phyloP scores from a whole-genome alignment of 306 rosid species.

The Trichosanthes cucumerina region DNA sequence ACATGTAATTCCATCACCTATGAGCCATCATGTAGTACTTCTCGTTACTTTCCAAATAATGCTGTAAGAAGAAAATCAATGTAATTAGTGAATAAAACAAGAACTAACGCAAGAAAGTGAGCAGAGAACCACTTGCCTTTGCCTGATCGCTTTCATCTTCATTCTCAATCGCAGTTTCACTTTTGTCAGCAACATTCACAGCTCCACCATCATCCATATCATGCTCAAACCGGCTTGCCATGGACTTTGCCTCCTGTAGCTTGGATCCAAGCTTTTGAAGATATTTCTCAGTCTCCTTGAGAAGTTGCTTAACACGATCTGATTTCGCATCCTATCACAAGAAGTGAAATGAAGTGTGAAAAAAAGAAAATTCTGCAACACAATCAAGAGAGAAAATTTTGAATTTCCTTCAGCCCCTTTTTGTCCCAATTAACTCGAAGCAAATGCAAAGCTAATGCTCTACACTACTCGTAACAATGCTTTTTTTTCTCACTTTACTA shows the following conservation, averaged over 20 bases:
- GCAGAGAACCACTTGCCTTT: constrained; percentile 51
- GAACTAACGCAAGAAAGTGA: constrained; percentile 4
- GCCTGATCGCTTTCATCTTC: constrained; percentile 99
- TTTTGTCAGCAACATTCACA: constrained; percentile 36
- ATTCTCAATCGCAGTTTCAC: constrained; percentile 57
- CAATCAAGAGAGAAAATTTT: neutral
- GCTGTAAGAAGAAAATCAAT: constrained; percentile 46
- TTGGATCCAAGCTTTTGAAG: constrained; percentile 98
- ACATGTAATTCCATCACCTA: constrained; percentile 37
- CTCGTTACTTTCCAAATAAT: constrained; percentile 97
- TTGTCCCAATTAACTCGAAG: neutral
- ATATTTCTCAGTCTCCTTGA: constrained; percentile 94
- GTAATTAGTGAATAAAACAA: constrained; percentile 16
- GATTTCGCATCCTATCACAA: constrained; percentile 83
- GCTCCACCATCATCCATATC: constrained; percentile 56
- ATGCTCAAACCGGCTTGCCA: constrained; percentile 49
- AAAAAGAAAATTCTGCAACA: neutral
- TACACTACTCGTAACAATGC: neutral
- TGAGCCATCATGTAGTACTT: constrained; percentile 99
- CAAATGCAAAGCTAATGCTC: neutral
- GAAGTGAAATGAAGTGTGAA: constrained; percentile 12
- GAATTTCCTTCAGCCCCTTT: neutral
- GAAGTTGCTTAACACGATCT: constrained; percentile 97
- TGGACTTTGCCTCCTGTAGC: constrained; percentile 73
- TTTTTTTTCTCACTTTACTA: neutral